These are phyloP conservation scores for Penstemon eatonii DNA, from an alignment of 257 asterid genomes.

Conservation along the genomic window DNA sequence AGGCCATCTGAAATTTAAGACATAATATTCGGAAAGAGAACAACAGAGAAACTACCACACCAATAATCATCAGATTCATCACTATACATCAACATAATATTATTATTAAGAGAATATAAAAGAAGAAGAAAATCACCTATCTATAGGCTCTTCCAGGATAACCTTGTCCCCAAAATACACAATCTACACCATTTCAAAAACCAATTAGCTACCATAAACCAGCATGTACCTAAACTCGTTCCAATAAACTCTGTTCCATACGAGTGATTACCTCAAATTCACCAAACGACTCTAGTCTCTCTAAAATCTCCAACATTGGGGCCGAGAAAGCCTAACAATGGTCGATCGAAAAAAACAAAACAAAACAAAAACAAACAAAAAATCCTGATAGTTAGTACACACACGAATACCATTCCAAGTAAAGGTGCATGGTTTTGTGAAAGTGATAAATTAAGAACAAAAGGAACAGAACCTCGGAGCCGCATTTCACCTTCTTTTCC, in stretches of 20 bases:
- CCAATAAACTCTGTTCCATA: neutral
- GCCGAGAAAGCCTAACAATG: slow-evolving; percentile 61
- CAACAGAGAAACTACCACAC: neutral
- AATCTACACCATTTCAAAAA: slow-evolving; percentile 49
- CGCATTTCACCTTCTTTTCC: slow-evolving; percentile 99
- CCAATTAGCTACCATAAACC: slow-evolving; percentile 2
- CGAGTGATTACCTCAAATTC: slow-evolving; percentile 71
- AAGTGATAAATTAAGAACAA: slow-evolving; percentile 32
- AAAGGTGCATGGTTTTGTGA: slow-evolving; percentile 38
- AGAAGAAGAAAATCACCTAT: slow-evolving; percentile 47
- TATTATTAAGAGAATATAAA: too few species aligned
- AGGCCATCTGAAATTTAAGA: slow-evolving; percentile 72
- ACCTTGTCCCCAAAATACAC: slow-evolving; percentile 87
- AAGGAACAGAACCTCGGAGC: slow-evolving; percentile 82
- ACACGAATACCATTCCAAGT: slow-evolving; percentile 8
- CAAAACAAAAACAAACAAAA: neutral
- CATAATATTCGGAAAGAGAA: slow-evolving; percentile 3
- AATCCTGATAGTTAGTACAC: slow-evolving; percentile 7
- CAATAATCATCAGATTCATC: neutral
- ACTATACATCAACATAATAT: neutral
- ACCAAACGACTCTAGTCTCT: slow-evolving; percentile 82
- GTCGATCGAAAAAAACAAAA: slow-evolving; percentile 1
- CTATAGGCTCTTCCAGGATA: slow-evolving; percentile 85
- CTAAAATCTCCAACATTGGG: slow-evolving; percentile 91
- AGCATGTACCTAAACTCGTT: neutral